Evolutionary conservation across 257 asterid genomes (phyloP).

Genomic region (Capsicum pubescens): DNA sequence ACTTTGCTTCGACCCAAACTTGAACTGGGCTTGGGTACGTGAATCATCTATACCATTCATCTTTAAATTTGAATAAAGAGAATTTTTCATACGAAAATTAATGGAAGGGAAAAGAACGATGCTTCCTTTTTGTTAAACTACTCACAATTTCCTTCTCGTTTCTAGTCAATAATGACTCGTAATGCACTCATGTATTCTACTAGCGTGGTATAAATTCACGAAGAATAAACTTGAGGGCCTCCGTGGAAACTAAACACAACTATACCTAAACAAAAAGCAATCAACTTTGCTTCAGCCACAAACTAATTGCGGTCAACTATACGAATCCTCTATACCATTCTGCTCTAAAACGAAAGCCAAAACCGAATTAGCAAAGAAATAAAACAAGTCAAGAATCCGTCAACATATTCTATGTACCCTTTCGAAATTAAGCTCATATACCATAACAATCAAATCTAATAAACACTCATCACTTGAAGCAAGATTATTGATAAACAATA

Average conservation of each 20-base stretch:
- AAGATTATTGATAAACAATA: no score
- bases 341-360: neutral
- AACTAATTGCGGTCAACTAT: neutral
- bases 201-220: neutral
- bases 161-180: neutral
- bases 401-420: neutral
- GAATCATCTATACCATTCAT: neutral
- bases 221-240: constrained; percentile 46
- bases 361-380: neutral
- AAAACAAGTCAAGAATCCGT: neutral
- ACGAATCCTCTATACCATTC: neutral
- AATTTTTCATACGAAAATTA: no score
- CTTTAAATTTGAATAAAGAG: neutral
- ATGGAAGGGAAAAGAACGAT: neutral
- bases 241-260: constrained; percentile 52
- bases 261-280: neutral
- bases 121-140: neutral
- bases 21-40: neutral
- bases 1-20: neutral
- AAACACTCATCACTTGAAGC: no score
- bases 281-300: neutral
- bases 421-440: no score
- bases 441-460: no score
- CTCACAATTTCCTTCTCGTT: neutral
- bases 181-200: neutral